phyloP scores from a whole-genome alignment of 352 stramenopile species.

The Pythium dissotocum region DNA sequence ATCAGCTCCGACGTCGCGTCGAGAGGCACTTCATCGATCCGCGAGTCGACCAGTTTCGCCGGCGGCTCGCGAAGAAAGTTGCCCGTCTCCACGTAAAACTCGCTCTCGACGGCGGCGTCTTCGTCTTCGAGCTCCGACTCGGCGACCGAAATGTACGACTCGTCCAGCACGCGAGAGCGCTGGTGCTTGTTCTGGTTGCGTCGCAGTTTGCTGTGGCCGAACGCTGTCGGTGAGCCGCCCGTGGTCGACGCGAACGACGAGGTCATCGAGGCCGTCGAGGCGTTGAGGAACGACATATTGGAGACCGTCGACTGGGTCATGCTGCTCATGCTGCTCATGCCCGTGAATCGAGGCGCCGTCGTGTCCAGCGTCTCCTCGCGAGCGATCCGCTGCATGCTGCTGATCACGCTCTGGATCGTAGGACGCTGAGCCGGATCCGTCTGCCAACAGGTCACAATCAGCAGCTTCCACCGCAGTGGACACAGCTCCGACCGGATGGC shows the following conservation, averaged over 20 bases:
- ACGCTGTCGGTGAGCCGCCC: constrained; percentile 19
- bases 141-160: constrained; percentile 31
- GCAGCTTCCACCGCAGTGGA: constrained; percentile 72
- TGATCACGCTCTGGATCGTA: constrained; percentile 87
- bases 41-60: constrained; percentile 23
- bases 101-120: constrained; percentile 23
- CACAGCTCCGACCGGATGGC: constrained; percentile 68
- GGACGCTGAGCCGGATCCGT: constrained; percentile 77
- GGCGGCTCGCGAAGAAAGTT: constrained; percentile 27
- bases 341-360: constrained; percentile 31
- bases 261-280: constrained; percentile 21
- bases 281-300: constrained; percentile 30
- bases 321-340: constrained; percentile 31
- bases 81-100: constrained; percentile 30
- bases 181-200: constrained; percentile 9
- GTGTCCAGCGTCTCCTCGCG: constrained; percentile 76
- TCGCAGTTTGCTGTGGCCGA: constrained; percentile 20
- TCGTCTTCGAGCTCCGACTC: constrained; percentile 34
- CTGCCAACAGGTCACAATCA: constrained; percentile 85
- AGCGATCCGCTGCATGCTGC: constrained; percentile 75
- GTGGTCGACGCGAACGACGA: constrained; percentile 19
- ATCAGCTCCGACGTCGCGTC: constrained; percentile 1
- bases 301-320: constrained; percentile 29
- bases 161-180: constrained; percentile 21
- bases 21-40: constrained; percentile 27